Percentiles rank a stretch among this genome's conserved stretches.
phyloP scores from a whole-genome alignment of 78 protist genomes.

The Dictyostelium purpureum region DNA sequence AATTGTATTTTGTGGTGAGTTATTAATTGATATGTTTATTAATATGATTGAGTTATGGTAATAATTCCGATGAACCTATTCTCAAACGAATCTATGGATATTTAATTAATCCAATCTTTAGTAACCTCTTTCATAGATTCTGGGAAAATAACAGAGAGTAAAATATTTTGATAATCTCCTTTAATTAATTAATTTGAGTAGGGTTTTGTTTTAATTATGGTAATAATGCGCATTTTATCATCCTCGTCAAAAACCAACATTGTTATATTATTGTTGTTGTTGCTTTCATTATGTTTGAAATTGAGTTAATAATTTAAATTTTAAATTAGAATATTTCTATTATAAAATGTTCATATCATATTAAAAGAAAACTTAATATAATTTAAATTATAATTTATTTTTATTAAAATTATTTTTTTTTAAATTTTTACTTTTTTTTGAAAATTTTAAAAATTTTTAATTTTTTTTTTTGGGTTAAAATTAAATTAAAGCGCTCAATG shows the following conservation, averaged over 20 bases:
- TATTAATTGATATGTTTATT: constrained; percentile 77
- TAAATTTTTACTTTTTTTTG: no score
- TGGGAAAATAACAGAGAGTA: constrained; percentile 98
- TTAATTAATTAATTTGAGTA: constrained; percentile 32
- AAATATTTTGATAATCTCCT: constrained; percentile 91
- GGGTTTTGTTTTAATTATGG: constrained; percentile 89
- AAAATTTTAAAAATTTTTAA: no score
- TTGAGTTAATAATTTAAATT: no score
- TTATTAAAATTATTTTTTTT: no score
- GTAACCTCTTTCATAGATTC: constrained; percentile 93
- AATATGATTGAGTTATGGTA: constrained; percentile 88
- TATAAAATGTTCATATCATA: no score
- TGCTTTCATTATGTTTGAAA: no score
- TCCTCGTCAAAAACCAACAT: constrained; percentile 97
- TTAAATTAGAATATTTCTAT: no score
- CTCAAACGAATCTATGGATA: constrained; percentile 90
- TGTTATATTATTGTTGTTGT: no score
- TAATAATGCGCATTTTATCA: constrained; percentile 99
- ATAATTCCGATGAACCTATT: constrained; percentile 97
- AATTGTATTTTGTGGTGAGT: constrained; percentile 84
- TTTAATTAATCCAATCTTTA: constrained; percentile 87
- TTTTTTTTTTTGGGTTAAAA: no score
- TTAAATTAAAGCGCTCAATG: no score
- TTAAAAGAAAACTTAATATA: no score
- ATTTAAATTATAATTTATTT: no score